Percentiles rank a stretch among this genome's conserved stretches.
These are phyloP conservation scores for Punctularia strigosozonata DNA, from an alignment of 768 basidiomycete genomes.

Conservation along the genomic window DNA sequence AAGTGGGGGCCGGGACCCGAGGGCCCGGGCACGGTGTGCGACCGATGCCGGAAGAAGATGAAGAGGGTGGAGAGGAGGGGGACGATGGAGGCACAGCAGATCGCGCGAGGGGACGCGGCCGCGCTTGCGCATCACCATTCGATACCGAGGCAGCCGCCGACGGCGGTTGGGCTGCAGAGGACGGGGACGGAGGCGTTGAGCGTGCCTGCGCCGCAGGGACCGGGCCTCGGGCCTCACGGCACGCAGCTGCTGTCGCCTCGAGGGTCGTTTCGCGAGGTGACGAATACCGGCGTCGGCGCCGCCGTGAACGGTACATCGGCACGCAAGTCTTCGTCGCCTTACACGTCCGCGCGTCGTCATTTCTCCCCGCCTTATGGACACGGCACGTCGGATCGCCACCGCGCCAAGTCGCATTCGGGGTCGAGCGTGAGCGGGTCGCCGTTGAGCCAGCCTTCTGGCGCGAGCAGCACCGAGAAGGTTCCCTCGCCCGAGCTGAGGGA, in stretches of 20 bases:
- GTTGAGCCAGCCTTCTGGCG: conserved; percentile 1
- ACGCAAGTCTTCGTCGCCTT: conserved; percentile 15
- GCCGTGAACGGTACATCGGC: too few species aligned
- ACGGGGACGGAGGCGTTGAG: too few species aligned
- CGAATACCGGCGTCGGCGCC: neutral
- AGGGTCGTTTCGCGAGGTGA: neutral
- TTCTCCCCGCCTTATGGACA: conserved; percentile 9
- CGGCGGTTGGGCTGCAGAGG: too few species aligned
- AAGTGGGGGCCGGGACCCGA: conserved; percentile 83
- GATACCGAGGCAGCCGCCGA: neutral
- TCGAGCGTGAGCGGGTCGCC: conserved; percentile 4
- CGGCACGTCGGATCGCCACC: conserved; percentile 5
- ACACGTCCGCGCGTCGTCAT: conserved; percentile 12
- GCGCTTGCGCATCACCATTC: conserved; percentile 12
- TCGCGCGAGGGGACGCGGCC: neutral
- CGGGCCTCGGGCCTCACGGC: neutral
- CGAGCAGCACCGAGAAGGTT: neutral
- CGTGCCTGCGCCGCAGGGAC: conserved; percentile 8
- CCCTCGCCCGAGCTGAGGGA: conserved; percentile 6
- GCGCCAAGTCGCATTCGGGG: neutral
- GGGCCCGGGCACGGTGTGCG: conserved; percentile 77
- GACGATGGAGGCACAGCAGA: conserved; percentile 34
- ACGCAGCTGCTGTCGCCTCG: neutral
- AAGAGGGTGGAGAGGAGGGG: conserved; percentile 70
- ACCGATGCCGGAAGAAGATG: conserved; percentile 80